phyloP scores from a whole-genome alignment of 352 stramenopile genomes.

The Salisapilia sapeloensis region DNA sequence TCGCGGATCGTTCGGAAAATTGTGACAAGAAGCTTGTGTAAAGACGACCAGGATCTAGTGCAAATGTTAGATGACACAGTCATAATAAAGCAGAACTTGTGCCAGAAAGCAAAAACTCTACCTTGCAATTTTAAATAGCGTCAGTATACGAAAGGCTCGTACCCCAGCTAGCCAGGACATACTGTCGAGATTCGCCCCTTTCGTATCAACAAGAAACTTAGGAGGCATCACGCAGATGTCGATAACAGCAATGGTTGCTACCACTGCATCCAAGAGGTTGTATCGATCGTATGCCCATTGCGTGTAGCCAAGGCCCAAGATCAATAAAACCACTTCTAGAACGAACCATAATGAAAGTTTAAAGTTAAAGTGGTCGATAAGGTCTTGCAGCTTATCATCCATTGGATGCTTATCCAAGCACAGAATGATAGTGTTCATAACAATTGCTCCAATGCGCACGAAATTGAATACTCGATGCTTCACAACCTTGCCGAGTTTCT shows the following conservation, averaged over 20 bases:
- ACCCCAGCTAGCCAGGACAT: slow-evolving; percentile 19
- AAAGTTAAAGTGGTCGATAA: slow-evolving; percentile 10
- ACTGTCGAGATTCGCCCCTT: neutral
- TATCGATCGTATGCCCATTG: slow-evolving; percentile 15
- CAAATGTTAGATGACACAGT: no score
- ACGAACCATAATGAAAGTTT: slow-evolving; percentile 6
- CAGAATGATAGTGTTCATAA: slow-evolving; percentile 25
- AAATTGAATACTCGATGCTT: slow-evolving; percentile 8
- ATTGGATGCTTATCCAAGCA: slow-evolving; percentile 17
- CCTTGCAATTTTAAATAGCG: slow-evolving; percentile 53
- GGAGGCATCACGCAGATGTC: neutral
- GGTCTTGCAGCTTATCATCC: neutral
- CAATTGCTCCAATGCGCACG: slow-evolving; percentile 9
- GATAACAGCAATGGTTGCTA: slow-evolving; percentile 2
- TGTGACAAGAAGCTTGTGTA: slow-evolving; percentile 47
- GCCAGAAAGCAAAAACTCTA: slow-evolving; percentile 41
- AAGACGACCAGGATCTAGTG: slow-evolving; percentile 49
- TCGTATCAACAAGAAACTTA: neutral
- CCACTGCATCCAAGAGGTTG: slow-evolving; percentile 29
- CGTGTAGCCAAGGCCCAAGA: slow-evolving; percentile 12
- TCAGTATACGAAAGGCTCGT: slow-evolving; percentile 32
- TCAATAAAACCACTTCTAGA: slow-evolving; percentile 14
- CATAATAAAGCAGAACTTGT: no score
- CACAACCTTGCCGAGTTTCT: neutral
- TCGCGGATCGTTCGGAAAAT: slow-evolving; percentile 42